These are phyloP conservation scores for Lactifluus subvellereus DNA, from an alignment of 768 basidiomycete genomes.

Conservation along the genomic window DNA sequence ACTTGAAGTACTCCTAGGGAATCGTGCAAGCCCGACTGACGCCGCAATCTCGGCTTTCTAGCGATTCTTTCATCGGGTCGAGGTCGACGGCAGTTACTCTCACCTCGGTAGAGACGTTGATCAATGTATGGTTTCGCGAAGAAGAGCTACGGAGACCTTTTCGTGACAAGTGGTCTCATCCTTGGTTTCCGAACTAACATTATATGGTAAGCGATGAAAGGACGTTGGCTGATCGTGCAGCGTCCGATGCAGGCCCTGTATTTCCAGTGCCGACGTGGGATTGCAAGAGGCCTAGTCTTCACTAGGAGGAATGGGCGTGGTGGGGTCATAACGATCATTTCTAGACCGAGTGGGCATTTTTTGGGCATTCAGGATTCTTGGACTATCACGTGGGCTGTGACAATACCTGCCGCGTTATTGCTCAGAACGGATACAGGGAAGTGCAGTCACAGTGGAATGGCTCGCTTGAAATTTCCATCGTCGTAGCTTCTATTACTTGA, in stretches of 20 bases:
- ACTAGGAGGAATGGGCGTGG: constrained; percentile 30
- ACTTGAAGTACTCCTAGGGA: too few species aligned
- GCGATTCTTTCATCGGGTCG: too few species aligned
- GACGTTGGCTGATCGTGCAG: neutral
- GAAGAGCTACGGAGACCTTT: constrained; percentile 26
- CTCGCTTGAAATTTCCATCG: constrained; percentile 22
- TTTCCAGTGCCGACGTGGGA: constrained; percentile 32
- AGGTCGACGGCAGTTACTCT: too few species aligned
- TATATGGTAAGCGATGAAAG: neutral
- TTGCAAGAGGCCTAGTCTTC: constrained; percentile 35
- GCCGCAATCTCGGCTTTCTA: too few species aligned
- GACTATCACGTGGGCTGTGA: constrained; percentile 27
- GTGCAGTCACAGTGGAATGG: constrained; percentile 27
- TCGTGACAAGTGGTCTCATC: constrained; percentile 31
- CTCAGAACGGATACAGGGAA: constrained; percentile 12
- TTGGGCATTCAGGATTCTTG: constrained; percentile 33
- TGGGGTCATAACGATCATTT: constrained; percentile 27
- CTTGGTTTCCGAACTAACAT: constrained; percentile 30
- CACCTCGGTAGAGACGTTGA: constrained; percentile 1
- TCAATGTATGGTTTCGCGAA: constrained; percentile 28
- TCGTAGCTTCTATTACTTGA: constrained; percentile 30
- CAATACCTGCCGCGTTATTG: constrained; percentile 30
- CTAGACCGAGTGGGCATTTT: too few species aligned
- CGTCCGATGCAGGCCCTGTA: constrained; percentile 32
- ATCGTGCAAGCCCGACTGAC: too few species aligned